Evolutionary conservation across 2,329 filamentous ascomycete species (phyloP).

Genomic region (Calonectria hawksworthii): DNA sequence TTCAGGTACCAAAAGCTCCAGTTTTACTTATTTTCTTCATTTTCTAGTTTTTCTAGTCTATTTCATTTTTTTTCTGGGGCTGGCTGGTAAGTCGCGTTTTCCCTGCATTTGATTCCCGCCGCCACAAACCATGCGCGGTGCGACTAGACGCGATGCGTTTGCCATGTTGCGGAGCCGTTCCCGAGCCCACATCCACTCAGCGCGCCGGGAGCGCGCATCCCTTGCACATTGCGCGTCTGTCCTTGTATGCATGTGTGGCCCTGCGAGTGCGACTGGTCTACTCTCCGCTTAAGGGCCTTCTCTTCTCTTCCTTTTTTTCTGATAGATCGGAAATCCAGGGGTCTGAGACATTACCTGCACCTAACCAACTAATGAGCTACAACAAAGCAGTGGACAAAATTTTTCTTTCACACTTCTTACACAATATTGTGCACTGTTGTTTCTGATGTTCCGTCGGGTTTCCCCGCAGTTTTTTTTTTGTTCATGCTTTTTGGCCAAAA

Average conservation of each 20-base stretch:
- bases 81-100: not conserved
- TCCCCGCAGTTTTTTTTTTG: slow-evolving; percentile 23
- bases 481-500: not conserved
- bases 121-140: slow-evolving; percentile 10
- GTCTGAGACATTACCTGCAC: slow-evolving; percentile 9
- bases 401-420: not conserved
- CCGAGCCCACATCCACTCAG: slow-evolving; percentile 1
- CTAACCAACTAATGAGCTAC: not conserved
- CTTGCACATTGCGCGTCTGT: slow-evolving; percentile 6
- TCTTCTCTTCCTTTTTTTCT: not conserved
- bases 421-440: not conserved
- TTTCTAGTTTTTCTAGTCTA: too few species aligned
- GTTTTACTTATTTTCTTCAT: not conserved
- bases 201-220: not conserved
- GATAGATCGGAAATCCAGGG: slow-evolving; percentile 18
- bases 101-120: slow-evolving; percentile 15
- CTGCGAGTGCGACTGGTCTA: slow-evolving; percentile 3
- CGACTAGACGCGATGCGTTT: not conserved
- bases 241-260: not conserved
- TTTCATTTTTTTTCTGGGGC: not conserved
- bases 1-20: too few species aligned
- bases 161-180: slow-evolving; percentile 22
- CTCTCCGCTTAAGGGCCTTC: slow-evolving; percentile 3
- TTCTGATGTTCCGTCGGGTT: not conserved
- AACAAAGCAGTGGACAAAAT: not conserved